Base-by-base conservation (phyloP, 176 grass and related monocot genomes). In the Secale cereale region DNA sequence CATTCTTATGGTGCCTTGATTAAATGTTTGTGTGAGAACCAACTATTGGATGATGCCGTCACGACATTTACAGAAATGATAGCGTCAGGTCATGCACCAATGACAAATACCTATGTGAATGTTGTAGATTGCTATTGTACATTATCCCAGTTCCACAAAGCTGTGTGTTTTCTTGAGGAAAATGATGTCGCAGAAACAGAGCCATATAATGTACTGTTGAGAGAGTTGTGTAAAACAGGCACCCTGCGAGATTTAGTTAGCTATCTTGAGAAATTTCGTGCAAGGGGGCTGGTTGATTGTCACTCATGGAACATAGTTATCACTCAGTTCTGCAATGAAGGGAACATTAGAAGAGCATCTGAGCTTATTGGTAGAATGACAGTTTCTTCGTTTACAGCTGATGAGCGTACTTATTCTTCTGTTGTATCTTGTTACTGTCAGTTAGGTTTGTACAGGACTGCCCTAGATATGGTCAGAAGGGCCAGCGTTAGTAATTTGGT, bases 331-430 rank as follows among this genome's bases (percentile, higher is more conserved):
- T 93, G 91, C 60, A 52, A 77, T 23, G 9, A 80, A 79, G 88
- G 85, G 62, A 78, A 86, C 30, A 87, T 90, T 33, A 75, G 37
- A 76, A 76, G 85, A 82, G 91, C 85, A 76, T 88, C 70, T 50
- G 85, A 93, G 76, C 66, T 93, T 59, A 85, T 93, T 61, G 82
- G 82, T 67, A 91, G 83, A 84, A 94, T 94, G 92, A 70, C 78
- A 41, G 74, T 88, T 72, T 91, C 88, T 82, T 93, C 88, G 33
- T 93, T 85, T 37, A 43, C 64, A 78, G 85, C 78, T 65, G 82
- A 93, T n/a, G 82, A 79, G 68, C 29, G 65, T 22, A 86, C 86
- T 36, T 90, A 70, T 83, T 93, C 91, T 79, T 70, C 85, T 57
- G 33, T 90, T 88, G 81, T 90, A 76, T 90, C 85, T 86, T 89